A percentile compares a stretch with the other conserved stretches of the same genome.
These are phyloP conservation scores for Magnusiomyces sp. DNA, from an alignment of 1,139 yeast genomes.

Conservation along the genomic window DNA sequence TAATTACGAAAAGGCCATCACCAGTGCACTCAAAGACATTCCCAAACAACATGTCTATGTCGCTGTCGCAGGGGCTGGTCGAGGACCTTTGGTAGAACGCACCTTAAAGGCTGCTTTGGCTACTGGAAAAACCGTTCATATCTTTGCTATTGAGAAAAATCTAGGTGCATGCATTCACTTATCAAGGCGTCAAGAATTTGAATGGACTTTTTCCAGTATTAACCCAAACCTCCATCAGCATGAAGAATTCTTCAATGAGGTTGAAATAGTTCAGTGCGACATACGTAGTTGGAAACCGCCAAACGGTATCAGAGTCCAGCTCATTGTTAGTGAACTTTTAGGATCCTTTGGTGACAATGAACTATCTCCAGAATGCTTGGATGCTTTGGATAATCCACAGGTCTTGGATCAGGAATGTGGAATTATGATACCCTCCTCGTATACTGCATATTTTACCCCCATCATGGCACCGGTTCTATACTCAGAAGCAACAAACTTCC, in stretches of 20 bases:
- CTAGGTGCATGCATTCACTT: constrained; percentile 45
- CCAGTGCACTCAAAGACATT: constrained; percentile 44
- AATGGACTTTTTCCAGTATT: constrained; percentile 37
- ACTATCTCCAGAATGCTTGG: constrained; percentile 69
- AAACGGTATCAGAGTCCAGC: constrained; percentile 32
- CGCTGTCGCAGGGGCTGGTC: constrained; percentile 77
- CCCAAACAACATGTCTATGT: constrained; percentile 28
- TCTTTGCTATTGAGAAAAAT: constrained; percentile 66
- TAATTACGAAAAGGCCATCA: constrained; percentile 58
- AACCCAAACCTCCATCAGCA: too few species aligned
- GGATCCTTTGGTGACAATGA: constrained; percentile 95
- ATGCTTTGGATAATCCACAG: constrained; percentile 26
- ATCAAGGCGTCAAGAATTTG: constrained; percentile 20
- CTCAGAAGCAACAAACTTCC: constrained; percentile 11
- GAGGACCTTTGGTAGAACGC: constrained; percentile 67
- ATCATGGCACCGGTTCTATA: constrained; percentile 47
- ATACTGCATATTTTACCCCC: constrained; percentile 54
- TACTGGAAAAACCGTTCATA: constrained; percentile 29
- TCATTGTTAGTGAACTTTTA: constrained; percentile 69
- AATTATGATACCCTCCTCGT: constrained; percentile 57
- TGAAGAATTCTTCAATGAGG: too few species aligned
- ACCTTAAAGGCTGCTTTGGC: constrained; percentile 38
- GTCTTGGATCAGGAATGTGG: constrained; percentile 28
- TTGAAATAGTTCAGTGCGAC: constrained; percentile 48
- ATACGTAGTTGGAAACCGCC: constrained; percentile 42